Conservation (phyloP, 176 grass and related monocot species). For the Elaeis guineensis region DNA sequence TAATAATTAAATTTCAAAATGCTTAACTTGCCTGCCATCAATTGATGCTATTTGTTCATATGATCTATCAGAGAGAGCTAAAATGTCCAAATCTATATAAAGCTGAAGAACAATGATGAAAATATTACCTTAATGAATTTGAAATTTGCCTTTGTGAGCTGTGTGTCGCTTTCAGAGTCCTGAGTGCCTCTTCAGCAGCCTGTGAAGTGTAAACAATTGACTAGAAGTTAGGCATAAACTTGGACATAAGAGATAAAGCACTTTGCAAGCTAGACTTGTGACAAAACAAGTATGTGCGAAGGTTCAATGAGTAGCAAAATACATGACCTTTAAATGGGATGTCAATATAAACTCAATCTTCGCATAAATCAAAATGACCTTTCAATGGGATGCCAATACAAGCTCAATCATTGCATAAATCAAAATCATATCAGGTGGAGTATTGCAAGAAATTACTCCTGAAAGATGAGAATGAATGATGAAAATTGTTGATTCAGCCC, state of each 20-base stretch:
- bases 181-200: constrained; percentile 55
- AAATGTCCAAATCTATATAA: neutral
- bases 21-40: neutral
- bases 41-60: neutral
- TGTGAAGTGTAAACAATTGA: constrained; percentile 13
- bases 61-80: neutral
- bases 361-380: no score
- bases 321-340: no score
- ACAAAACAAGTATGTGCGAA: neutral
- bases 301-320: no score
- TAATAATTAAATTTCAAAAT: no score
- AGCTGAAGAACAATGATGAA: no score
- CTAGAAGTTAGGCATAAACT: neutral
- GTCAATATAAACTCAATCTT: no score
- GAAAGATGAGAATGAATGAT: no score
- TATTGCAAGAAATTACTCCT: no score
- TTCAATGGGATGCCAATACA: no score
- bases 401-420: no score
- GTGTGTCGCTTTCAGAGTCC: constrained; percentile 36
- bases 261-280: neutral
- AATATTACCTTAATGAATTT: constrained; percentile 40
- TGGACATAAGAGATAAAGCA: neutral
- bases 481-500: no score
- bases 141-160: constrained; percentile 45
- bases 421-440: no score